These are phyloP conservation scores for Sporobolus alterniflorus DNA, from an alignment of 202 grass and related monocot genomes.

Conservation along the genomic window DNA sequence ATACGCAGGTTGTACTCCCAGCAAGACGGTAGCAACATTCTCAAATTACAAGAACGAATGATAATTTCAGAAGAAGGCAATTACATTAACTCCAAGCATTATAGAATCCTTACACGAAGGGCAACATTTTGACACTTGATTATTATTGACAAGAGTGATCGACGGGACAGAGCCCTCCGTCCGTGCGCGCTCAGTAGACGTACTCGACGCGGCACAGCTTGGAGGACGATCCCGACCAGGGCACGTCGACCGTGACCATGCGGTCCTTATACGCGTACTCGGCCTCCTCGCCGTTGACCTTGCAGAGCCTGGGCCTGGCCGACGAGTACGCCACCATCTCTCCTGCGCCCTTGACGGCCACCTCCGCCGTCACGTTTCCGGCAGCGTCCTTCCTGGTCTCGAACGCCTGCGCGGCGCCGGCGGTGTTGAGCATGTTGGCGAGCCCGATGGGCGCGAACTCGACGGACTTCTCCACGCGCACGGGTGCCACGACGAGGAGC, in stretches of 20 bases:
- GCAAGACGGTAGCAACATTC: too few species aligned
- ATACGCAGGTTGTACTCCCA: too few species aligned
- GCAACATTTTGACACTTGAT: not conserved
- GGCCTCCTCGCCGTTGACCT: conserved; percentile 53
- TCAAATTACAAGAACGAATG: too few species aligned
- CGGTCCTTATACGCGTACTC: conserved; percentile 48
- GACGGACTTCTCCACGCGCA: conserved; percentile 18
- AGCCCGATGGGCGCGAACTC: conserved; percentile 79
- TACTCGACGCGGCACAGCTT: conserved; percentile 58
- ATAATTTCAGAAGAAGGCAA: too few species aligned
- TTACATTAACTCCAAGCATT: too few species aligned
- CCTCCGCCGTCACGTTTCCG: conserved; percentile 14
- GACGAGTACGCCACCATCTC: conserved; percentile 77
- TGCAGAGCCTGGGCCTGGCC: conserved; percentile 46
- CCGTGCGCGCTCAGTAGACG: conserved; percentile 37
- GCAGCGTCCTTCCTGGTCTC: not conserved
- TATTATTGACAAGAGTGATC: not conserved
- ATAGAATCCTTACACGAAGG: too few species aligned
- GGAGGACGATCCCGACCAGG: conserved; percentile 68
- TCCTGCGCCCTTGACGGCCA: conserved; percentile 70
- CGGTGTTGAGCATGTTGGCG: conserved; percentile 85
- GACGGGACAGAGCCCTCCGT: too few species aligned
- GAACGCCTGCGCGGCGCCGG: conserved; percentile 62
- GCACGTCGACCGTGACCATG: conserved; percentile 64
- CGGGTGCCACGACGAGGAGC: conserved; percentile 75